phyloP scores from a whole-genome alignment of 202 grass and related monocot species.

The Carex arenaria region DNA sequence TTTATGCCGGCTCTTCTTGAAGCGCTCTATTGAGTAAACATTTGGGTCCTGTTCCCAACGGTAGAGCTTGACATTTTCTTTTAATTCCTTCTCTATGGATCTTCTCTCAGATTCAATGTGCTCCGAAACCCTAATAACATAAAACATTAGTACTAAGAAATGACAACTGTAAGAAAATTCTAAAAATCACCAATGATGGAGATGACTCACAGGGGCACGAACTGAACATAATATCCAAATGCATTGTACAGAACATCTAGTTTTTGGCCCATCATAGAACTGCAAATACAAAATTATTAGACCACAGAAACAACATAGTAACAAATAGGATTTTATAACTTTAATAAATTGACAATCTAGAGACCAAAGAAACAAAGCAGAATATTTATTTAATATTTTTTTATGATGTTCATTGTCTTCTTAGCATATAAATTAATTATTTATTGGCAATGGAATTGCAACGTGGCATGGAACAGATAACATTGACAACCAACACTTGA shows the following conservation, averaged over 20 bases:
- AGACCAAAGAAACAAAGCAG: neutral
- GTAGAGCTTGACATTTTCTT: slow-evolving; percentile 69
- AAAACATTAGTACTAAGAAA: neutral
- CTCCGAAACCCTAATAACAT: slow-evolving; percentile 43
- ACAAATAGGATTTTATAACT: neutral
- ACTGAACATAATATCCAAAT: slow-evolving; percentile 92
- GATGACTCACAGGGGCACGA: slow-evolving; percentile 61
- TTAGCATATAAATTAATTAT: neutral
- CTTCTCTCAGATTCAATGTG: slow-evolving; percentile 54
- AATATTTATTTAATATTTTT: neutral
- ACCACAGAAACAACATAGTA: neutral
- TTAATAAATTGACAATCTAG: neutral
- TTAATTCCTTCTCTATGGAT: slow-evolving; percentile 63
- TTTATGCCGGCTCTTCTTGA: slow-evolving; percentile 63
- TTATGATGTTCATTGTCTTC: neutral
- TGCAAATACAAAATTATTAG: slow-evolving; percentile 26
- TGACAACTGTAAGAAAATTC: slow-evolving; percentile 27
- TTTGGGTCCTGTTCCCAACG: slow-evolving; percentile 67
- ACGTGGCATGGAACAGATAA: neutral
- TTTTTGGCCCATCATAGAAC: slow-evolving; percentile 39
- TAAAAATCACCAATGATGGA: neutral
- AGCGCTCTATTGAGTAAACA: slow-evolving; percentile 59
- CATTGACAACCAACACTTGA: neutral
- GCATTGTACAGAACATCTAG: slow-evolving; percentile 76
- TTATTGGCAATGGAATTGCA: neutral